Conservation (phyloP, 306 rosid species). For the Vigna hirtella region DNA sequence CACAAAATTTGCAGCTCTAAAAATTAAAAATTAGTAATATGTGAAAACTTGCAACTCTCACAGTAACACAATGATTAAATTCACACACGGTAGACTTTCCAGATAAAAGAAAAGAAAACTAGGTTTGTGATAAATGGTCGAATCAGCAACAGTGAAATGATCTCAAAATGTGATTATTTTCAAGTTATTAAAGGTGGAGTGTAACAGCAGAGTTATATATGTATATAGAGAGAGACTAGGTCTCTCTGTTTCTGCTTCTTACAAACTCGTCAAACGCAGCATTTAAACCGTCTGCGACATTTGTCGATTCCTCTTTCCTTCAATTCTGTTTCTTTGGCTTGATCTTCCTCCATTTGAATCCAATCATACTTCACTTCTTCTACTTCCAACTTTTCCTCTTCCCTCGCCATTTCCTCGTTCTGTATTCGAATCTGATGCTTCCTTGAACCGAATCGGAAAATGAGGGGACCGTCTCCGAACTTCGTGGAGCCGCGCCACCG, state of each 20-base stretch:
- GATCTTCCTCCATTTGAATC: not conserved
- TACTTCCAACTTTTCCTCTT: not conserved
- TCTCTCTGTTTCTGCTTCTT: not conserved
- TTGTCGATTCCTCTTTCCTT: not conserved
- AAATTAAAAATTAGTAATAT: too few relatives aligned
- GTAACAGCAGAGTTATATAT: too few relatives aligned
- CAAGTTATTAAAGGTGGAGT: too few relatives aligned
- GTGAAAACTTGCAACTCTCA: too few relatives aligned
- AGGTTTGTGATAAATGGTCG: too few relatives aligned
- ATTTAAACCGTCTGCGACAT: too few relatives aligned
- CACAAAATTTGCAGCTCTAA: too few relatives aligned
- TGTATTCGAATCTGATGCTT: constrained; percentile 40
- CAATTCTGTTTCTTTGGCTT: not conserved
- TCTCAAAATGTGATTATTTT: too few relatives aligned
- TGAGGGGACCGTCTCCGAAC: constrained; percentile 73
- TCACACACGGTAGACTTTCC: too few relatives aligned
- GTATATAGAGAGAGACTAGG: not conserved
- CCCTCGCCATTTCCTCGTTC: not conserved
- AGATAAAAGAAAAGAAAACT: too few relatives aligned
- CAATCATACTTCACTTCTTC: not conserved
- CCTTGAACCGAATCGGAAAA: constrained; percentile 49
- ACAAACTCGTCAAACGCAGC: not conserved
- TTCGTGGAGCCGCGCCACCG: constrained; percentile 81
- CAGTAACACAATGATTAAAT: too few relatives aligned
- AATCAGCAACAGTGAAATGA: too few relatives aligned